Evolutionary conservation across 441 rosid species (phyloP).

Genomic region (Pelargonium fulgidum): DNA sequence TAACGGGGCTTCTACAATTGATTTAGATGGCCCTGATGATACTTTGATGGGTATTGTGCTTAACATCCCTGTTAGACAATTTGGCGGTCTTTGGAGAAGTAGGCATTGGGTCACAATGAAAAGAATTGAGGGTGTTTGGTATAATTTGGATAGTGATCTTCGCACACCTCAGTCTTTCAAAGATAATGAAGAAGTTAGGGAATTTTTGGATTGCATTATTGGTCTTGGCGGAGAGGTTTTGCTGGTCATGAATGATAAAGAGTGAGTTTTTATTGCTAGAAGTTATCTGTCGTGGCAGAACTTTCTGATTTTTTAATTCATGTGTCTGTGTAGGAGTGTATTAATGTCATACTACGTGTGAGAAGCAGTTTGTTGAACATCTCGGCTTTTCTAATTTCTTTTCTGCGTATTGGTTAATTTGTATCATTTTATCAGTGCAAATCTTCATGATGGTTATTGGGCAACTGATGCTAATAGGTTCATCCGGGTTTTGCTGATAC

Average conservation of each 20-base stretch:
- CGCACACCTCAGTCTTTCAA: constrained; percentile 34
- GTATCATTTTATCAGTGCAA: neutral
- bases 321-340: constrained; percentile 5
- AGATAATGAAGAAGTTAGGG: constrained; percentile 38
- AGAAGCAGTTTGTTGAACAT: constrained; percentile 7
- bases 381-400: neutral
- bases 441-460: neutral
- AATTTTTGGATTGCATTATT: constrained; percentile 46
- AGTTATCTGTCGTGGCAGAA: neutral
- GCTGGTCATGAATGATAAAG: constrained; percentile 50
- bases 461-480: neutral
- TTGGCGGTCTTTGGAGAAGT: constrained; percentile 69
- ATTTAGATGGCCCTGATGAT: constrained; percentile 34
- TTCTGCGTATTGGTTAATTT: neutral
- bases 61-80: constrained; percentile 57
- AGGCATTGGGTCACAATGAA: constrained; percentile 81
- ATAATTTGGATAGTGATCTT: constrained; percentile 85
- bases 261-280: constrained; percentile 24
- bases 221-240: constrained; percentile 57
- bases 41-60: constrained; percentile 61
- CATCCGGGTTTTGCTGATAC: neutral
- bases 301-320: neutral
- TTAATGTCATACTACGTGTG: neutral
- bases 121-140: constrained; percentile 63
- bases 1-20: constrained; percentile 47